phyloP scores from a whole-genome alignment of 495 filamentous ascomycete genomes.

The Aspergillus cavernicola region DNA sequence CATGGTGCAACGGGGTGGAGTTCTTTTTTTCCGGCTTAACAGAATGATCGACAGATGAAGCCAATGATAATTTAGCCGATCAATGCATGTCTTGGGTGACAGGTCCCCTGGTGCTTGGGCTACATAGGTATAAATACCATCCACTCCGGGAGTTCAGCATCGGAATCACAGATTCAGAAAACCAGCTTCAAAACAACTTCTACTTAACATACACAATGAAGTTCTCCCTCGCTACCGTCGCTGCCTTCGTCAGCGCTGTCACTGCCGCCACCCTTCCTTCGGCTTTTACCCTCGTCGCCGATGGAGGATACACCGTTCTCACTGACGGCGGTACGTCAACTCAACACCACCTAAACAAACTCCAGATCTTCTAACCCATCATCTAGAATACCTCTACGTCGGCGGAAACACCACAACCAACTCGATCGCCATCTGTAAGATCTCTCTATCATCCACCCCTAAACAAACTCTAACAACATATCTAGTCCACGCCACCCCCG shows the following conservation, averaged over 20 bases:
- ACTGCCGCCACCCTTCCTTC: slow-evolving; percentile 26
- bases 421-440: slow-evolving; percentile 29
- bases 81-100: too few species aligned
- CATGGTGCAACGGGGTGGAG: not conserved
- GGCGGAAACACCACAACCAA: slow-evolving; percentile 21
- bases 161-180: not conserved
- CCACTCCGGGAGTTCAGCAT: too few species aligned
- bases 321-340: slow-evolving; percentile 31
- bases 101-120: too few species aligned
- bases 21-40: too few species aligned
- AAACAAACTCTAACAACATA: slow-evolving; percentile 5
- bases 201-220: slow-evolving; percentile 22
- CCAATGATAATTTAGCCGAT: too few species aligned
- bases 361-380: not conserved
- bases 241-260: slow-evolving; percentile 25
- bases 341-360: not conserved
- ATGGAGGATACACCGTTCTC: slow-evolving; percentile 28
- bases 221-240: slow-evolving; percentile 27
- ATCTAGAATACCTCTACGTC: slow-evolving; percentile 23
- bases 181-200: not conserved
- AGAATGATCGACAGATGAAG: not conserved
- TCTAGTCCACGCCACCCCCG: slow-evolving; percentile 15
- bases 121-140: too few species aligned
- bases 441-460: not conserved
- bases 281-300: slow-evolving; percentile 32